A percentile compares a stretch with the other conserved stretches of the same genome.
phyloP scores from a whole-genome alignment of 169 alveolate genomes.

The Plasmodium ovale region DNA sequence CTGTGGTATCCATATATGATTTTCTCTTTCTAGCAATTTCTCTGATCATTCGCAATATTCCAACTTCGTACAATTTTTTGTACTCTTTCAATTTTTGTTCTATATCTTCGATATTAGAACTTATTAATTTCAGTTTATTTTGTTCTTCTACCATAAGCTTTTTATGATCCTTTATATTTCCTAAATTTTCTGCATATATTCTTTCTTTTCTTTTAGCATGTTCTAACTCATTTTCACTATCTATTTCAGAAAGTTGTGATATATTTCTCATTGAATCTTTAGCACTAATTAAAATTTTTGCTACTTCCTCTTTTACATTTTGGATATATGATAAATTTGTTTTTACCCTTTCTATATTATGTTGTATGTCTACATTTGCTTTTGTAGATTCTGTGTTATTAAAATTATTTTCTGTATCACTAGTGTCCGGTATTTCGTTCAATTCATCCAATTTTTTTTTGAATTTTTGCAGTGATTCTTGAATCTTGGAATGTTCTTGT shows the following conservation, averaged over 20 bases:
- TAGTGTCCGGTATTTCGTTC: neutral
- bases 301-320: neutral
- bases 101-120: conserved; percentile 2
- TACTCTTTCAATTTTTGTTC: conserved; percentile 6
- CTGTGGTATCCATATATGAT: neutral
- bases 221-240: neutral
- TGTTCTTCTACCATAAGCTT: neutral
- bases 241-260: neutral
- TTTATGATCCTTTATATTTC: neutral
- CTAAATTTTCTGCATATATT: neutral
- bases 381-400: neutral
- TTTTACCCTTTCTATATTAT: too few relatives aligned
- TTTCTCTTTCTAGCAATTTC: conserved; percentile 6
- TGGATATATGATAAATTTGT: too few relatives aligned
- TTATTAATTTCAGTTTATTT: neutral
- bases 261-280: too few relatives aligned
- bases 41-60: neutral
- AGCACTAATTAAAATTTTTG: neutral
- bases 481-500: neutral
- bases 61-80: conserved; percentile 1
- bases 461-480: too few relatives aligned
- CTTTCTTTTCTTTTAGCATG: neutral
- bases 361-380: neutral
- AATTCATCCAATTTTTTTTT: neutral
- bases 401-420: neutral